phyloP scores from a whole-genome alignment of 2,329 filamentous ascomycete genomes.

The Sporothrix pallida region DNA sequence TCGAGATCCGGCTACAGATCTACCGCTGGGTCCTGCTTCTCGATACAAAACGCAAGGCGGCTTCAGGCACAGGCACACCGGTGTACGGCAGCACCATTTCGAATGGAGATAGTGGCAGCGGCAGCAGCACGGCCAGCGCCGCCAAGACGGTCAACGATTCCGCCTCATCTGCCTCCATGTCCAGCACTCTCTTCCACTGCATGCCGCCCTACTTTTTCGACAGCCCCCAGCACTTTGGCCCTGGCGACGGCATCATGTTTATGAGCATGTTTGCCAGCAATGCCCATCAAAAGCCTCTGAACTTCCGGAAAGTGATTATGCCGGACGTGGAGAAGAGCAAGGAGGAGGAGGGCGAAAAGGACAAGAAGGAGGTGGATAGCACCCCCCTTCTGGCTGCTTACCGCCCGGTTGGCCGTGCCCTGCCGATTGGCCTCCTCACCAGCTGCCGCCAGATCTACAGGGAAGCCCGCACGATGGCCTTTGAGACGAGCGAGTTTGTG shows the following conservation, averaged over 20 bases:
- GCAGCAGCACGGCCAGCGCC: neutral
- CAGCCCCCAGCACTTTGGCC: constrained; percentile 15
- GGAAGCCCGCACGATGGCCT: constrained; percentile 51
- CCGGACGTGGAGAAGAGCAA: neutral
- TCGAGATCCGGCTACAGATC: constrained; percentile 55
- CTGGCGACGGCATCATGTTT: constrained; percentile 4
- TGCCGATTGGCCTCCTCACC: constrained; percentile 49
- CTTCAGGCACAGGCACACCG: neutral
- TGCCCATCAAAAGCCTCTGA: neutral
- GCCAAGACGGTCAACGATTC: neutral
- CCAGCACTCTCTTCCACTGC: constrained; percentile 2
- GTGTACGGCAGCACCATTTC: too few relatives aligned
- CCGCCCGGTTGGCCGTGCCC: constrained; percentile 48
- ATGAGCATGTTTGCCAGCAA: constrained; percentile 22
- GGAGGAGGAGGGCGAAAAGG: neutral
- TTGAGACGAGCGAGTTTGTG: constrained; percentile 53
- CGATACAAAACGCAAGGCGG: constrained; percentile 39
- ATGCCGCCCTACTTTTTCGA: constrained; percentile 17
- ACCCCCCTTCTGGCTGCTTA: constrained; percentile 42
- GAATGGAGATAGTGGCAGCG: too few relatives aligned
- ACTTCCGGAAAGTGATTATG: neutral
- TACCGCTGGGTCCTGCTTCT: constrained; percentile 50
- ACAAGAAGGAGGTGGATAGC: neutral
- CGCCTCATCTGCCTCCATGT: neutral
- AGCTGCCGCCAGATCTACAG: constrained; percentile 51